Evolutionary conservation across 495 filamentous ascomycete genomes (phyloP).

Genomic region (Melanomma pulvis-pyrius): DNA sequence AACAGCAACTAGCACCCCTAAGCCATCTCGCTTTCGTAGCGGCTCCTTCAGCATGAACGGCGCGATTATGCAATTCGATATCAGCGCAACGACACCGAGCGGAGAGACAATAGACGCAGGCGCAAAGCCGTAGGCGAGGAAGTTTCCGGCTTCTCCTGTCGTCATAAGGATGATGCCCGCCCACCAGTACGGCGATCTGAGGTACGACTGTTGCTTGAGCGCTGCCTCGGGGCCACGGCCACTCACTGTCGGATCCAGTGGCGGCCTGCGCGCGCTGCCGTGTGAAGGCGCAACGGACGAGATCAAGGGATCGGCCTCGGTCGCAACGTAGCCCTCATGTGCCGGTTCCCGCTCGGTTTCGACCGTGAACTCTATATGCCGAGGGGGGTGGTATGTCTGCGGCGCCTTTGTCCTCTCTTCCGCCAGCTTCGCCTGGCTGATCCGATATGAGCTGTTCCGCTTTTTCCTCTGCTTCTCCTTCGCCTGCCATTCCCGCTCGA

Average conservation of each 20-base stretch:
- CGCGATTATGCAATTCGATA: slow-evolving; percentile 95
- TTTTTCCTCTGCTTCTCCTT: slow-evolving; percentile 43
- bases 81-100: slow-evolving; percentile 88
- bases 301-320: slow-evolving; percentile 54
- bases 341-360: slow-evolving; percentile 1
- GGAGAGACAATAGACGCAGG: slow-evolving; percentile 98
- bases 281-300: slow-evolving; percentile 51
- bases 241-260: slow-evolving; percentile 9
- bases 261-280: slow-evolving; percentile 28
- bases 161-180: slow-evolving; percentile 85
- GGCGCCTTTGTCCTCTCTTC: slow-evolving; percentile 33
- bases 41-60: slow-evolving; percentile 88
- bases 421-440: slow-evolving; percentile 37
- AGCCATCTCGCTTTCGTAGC: slow-evolving; percentile 82
- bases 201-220: slow-evolving; percentile 63
- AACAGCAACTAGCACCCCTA: slow-evolving; percentile 83
- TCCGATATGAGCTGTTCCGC: slow-evolving; percentile 44
- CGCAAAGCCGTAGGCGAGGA: slow-evolving; percentile 97
- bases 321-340: slow-evolving; percentile 17
- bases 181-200: slow-evolving; percentile 96
- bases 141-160: slow-evolving; percentile 93
- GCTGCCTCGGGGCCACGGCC: slow-evolving; percentile 24
- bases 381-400: slow-evolving; percentile 18
- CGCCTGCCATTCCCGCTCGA: slow-evolving; percentile 58
- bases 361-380: slow-evolving; percentile 6